phyloP scores from a whole-genome alignment of 2,329 filamentous ascomycete genomes.

The Stemphylium lycopersici region DNA sequence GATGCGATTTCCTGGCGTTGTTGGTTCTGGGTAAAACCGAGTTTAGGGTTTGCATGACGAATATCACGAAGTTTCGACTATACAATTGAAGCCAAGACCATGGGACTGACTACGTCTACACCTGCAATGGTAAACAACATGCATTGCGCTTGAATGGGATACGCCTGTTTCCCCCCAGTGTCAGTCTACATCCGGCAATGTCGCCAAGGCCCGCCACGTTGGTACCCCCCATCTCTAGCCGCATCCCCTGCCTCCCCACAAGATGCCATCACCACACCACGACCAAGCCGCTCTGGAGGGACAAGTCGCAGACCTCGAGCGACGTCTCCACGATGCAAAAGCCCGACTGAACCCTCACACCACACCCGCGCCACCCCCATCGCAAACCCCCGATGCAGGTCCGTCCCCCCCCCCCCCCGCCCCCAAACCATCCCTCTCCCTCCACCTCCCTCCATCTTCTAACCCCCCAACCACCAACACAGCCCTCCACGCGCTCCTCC shows the following conservation, averaged over 20 bases:
- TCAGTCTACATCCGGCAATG: slow-evolving; percentile 18
- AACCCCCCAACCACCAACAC: slow-evolving; percentile 10
- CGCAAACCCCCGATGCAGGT: slow-evolving; percentile 25
- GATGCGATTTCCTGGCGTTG: slow-evolving; percentile 1
- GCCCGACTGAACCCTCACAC: slow-evolving; percentile 52
- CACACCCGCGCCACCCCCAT: slow-evolving; percentile 9
- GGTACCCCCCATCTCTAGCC: slow-evolving; percentile 2
- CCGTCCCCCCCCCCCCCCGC: slow-evolving; percentile 7
- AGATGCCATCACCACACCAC: slow-evolving; percentile 34
- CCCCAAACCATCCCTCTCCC: too few relatives aligned
- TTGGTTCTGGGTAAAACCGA: not conserved
- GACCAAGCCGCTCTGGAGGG: slow-evolving; percentile 45
- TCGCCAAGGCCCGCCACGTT: slow-evolving; percentile 27
- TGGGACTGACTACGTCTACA: too few relatives aligned
- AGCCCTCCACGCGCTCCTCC: slow-evolving; percentile 70
- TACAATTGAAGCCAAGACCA: not conserved
- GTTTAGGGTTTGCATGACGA: slow-evolving; percentile 14
- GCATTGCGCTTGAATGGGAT: not conserved
- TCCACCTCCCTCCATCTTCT: too few relatives aligned
- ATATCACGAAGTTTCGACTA: slow-evolving; percentile 12
- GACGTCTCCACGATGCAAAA: slow-evolving; percentile 55
- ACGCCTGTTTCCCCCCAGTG: too few relatives aligned
- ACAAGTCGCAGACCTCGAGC: slow-evolving; percentile 67
- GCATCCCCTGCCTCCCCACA: slow-evolving; percentile 19
- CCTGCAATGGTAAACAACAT: not conserved